Evolutionary conservation across 2,329 filamentous ascomycete genomes (phyloP).

Genomic region (Fusarium coicis): DNA sequence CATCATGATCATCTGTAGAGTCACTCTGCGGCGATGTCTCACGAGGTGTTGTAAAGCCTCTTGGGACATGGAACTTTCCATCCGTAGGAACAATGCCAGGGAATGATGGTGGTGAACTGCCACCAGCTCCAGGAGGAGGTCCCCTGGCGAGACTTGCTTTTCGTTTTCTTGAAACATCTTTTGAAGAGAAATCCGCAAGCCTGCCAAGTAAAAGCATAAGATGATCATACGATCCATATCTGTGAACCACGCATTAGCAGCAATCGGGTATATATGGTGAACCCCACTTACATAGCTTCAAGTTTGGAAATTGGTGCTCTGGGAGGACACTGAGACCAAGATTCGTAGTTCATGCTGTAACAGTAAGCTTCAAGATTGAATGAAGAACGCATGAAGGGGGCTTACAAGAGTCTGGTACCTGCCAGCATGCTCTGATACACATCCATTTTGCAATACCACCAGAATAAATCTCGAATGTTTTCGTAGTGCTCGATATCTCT

Average conservation of each 20-base stretch:
- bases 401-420: conserved; percentile 86
- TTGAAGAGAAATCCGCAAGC: conserved; percentile 79
- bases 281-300: conserved; percentile 71
- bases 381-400: conserved; percentile 32
- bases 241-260: conserved; percentile 49
- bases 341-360: conserved; percentile 77
- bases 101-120: conserved; percentile 57
- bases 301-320: conserved; percentile 80
- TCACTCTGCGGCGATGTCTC: conserved; percentile 57
- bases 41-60: conserved; percentile 64
- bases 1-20: conserved; percentile 63
- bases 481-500: conserved; percentile 83
- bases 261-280: no score
- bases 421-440: conserved; percentile 90
- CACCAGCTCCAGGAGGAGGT: conserved; percentile 42
- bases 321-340: conserved; percentile 89
- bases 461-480: conserved; percentile 85
- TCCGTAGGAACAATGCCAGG: conserved; percentile 66
- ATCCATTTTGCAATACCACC: conserved; percentile 97
- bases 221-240: conserved; percentile 91
- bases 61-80: conserved; percentile 61
- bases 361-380: conserved; percentile 28
- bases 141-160: conserved; percentile 59
- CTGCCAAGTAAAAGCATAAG: conserved; percentile 84
- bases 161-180: conserved; percentile 82